Evolutionary conservation across 2,329 filamentous ascomycete genomes (phyloP), one percentile per base, ranked within the genome.

Genomic region (Beauveria brongniartii): DNA sequence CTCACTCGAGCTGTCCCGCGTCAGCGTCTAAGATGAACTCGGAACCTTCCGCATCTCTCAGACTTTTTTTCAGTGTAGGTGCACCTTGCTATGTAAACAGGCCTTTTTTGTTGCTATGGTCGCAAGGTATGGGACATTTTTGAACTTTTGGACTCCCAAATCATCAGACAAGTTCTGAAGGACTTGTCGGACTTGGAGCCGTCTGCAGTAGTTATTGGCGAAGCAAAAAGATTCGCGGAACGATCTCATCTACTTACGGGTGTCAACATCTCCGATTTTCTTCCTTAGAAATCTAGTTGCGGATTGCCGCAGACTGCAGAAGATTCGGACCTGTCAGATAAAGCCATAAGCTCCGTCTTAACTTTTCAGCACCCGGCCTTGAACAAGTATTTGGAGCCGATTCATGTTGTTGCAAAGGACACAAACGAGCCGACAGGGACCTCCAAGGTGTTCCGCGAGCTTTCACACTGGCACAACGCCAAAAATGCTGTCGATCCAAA

Each of bases 401-500:
- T 82, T 14, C 68, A 74, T 12, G 65, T 82, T 12, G 66, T 71
- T 6, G 66, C 70, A 10, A 58, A 65, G 22, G 64, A 61, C 30
- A 5, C 9, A 5, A 67, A 71, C 26, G 63, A 70, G 22, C 40
- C 55, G 1, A 62, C 65, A 4, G 53, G 65, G 1, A 48, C 62
- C 9, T 65, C 72, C 63, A 74, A 72, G 53, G 66, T 79, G 18
- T 82, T 80, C 65, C 67, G 74, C 62, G 80, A 84, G 61, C 70
- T 80, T 3, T 72, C 74, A 0, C 84, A 89, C 67, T 89, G 85
- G 86, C 85, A 88, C 65, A 85, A 84, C 59, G 75, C 79, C 40
- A 84, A 82, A 65, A 78, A 75, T 28, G 75, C 78, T 0, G 64
- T 85, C 3, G 77, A 81, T 28, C 65, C 69, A 2, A 80, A 77